Evolutionary conservation across 139 green algal genomes (phyloP).

Genomic region (Nannochloris sp.): DNA sequence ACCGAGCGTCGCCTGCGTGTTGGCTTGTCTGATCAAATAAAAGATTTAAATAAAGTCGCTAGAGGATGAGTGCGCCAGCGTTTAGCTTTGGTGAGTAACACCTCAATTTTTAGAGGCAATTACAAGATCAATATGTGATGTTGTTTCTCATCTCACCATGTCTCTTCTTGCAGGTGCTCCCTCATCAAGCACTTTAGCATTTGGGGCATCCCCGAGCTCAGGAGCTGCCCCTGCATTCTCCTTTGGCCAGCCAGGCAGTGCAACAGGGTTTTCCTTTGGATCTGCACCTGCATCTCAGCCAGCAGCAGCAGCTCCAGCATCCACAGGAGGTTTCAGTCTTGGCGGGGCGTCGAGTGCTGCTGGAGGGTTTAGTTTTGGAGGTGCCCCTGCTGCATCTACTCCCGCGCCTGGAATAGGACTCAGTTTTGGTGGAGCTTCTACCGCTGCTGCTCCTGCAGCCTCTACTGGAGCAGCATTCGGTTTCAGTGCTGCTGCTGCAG

Average conservation of each 20-base stretch:
- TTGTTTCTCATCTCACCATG: neutral
- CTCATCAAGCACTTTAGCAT: neutral
- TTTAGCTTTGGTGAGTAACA: slow-evolving; percentile 9
- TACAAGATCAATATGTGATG: no score
- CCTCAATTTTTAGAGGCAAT: neutral
- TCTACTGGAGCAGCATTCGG: neutral
- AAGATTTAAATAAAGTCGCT: neutral
- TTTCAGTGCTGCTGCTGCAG: neutral
- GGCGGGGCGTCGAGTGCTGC: slow-evolving; percentile 4
- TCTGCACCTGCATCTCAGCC: no score
- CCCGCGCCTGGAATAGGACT: neutral
- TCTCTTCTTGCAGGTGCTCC: neutral
- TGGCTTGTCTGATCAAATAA: neutral
- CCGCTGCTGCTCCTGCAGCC: slow-evolving; percentile 5
- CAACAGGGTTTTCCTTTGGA: neutral
- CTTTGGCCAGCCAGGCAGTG: neutral
- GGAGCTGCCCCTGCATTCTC: neutral
- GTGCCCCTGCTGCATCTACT: neutral
- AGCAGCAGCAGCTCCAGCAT: neutral
- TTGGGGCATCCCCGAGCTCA: neutral
- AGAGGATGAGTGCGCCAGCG: neutral
- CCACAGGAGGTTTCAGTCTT: slow-evolving; percentile 4
- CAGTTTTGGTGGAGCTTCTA: neutral
- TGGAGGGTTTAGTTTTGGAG: slow-evolving; percentile 20
- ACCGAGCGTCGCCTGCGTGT: no score